Evolutionary conservation across 208 protist species (phyloP).

Genomic region (Leishmania major): DNA sequence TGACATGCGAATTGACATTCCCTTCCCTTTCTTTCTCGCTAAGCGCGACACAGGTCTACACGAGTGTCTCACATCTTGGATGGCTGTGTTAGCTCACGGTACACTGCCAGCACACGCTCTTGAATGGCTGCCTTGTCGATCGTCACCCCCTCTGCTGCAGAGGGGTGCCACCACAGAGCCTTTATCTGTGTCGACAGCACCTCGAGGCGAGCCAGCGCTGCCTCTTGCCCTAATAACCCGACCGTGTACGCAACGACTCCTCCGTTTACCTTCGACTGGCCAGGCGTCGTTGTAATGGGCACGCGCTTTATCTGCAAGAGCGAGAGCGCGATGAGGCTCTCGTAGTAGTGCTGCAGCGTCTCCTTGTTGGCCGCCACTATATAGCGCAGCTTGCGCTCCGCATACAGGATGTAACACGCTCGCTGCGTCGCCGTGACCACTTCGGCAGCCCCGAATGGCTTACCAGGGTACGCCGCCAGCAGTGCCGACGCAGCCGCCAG

Average conservation of each 20-base stretch:
- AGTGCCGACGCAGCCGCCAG: conserved; percentile 26
- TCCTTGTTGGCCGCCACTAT: conserved; percentile 51
- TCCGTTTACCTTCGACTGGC: conserved; percentile 5
- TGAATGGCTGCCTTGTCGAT: conserved; percentile 17
- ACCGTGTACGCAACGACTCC: conserved; percentile 14
- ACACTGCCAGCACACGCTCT: conserved; percentile 26
- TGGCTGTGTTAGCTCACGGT: conserved; percentile 22
- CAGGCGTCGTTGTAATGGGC: neutral
- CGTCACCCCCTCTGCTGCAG: neutral
- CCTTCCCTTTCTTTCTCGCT: neutral
- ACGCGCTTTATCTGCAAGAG: conserved; percentile 20
- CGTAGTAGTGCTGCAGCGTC: conserved; percentile 46
- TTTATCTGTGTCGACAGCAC: conserved; percentile 32
- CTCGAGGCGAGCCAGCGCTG: conserved; percentile 24
- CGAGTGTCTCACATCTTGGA: conserved; percentile 24
- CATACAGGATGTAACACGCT: conserved; percentile 21
- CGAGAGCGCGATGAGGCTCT: conserved; percentile 29
- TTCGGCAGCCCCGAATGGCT: conserved; percentile 17
- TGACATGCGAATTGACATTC: neutral
- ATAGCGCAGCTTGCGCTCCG: conserved; percentile 35
- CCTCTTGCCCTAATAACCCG: conserved; percentile 17
- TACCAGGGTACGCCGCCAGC: conserved; percentile 26
- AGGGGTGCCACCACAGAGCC: conserved; percentile 32
- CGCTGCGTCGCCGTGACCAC: conserved; percentile 30
- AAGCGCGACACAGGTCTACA: neutral